phyloP scores from a whole-genome alignment of 768 basidiomycete species.

The Phaeolepiota aurea region DNA sequence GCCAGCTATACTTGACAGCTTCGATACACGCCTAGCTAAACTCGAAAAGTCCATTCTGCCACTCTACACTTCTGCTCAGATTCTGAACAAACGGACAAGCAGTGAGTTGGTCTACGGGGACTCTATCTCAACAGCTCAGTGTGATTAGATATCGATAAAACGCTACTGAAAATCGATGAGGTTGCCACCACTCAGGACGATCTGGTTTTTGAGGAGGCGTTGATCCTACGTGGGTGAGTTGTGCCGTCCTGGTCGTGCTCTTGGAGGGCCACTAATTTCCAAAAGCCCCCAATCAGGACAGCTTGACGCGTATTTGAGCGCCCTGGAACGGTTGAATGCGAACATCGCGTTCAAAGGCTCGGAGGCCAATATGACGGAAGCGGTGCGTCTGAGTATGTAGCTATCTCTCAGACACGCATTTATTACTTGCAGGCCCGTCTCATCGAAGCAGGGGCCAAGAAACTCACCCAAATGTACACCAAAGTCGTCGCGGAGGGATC shows the following conservation, averaged over 20 bases:
- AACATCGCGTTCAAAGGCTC: slow-evolving; percentile 69
- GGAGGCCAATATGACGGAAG: slow-evolving; percentile 46
- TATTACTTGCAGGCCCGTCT: slow-evolving; percentile 43
- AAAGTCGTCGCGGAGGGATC: slow-evolving; percentile 83
- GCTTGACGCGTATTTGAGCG: slow-evolving; percentile 58
- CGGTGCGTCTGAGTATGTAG: slow-evolving; percentile 23
- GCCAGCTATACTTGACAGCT: slow-evolving; percentile 75
- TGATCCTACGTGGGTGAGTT: slow-evolving; percentile 69
- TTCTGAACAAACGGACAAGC: slow-evolving; percentile 59
- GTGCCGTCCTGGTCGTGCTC: not conserved
- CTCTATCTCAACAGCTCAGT: not conserved
- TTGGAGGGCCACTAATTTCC: not conserved
- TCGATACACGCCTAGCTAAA: slow-evolving; percentile 74
- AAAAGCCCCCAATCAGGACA: slow-evolving; percentile 64
- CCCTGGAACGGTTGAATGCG: slow-evolving; percentile 69
- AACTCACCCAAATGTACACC: slow-evolving; percentile 75
- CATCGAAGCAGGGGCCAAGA: slow-evolving; percentile 78
- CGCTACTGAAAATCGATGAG: slow-evolving; percentile 71
- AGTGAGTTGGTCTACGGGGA: slow-evolving; percentile 49
- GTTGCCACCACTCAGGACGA: slow-evolving; percentile 70
- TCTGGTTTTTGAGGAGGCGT: slow-evolving; percentile 67
- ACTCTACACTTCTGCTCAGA: slow-evolving; percentile 71
- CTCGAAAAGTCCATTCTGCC: slow-evolving; percentile 83
- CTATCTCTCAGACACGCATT: not conserved
- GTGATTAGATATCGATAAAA: slow-evolving; percentile 79